Base-by-base conservation (phyloP, 345 rosid species). In the Hypericum androsaemum region DNA sequence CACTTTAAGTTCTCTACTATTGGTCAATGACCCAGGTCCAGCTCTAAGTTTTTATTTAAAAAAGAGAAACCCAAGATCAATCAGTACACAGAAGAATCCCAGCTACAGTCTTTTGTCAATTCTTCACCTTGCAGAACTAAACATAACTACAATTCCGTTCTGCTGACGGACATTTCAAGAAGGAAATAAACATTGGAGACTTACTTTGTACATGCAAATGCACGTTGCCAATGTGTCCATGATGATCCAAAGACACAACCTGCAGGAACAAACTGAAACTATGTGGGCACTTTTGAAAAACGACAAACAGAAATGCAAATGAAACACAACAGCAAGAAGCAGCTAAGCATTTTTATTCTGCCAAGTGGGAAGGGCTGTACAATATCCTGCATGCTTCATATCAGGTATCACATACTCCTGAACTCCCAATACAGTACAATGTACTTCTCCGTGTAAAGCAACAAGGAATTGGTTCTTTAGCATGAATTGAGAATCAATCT, bases 211-310 rank as follows among this genome's bases (percentile, higher is more conserved):
- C 57, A 60, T 9, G 81, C 84, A 48, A 76, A 84, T 28, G 79
- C 54, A 10, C 82, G 84, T 45, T 63, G 86, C 92, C 95, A 84
- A 66, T 83, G 79, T 47, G 67, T 47, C 89, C 83, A 81, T 10
- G 84, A 80, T 54, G 86, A 65, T 54, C 98, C 98, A 71, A 66
- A 75, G 41, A 79, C 84, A 47, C 81, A 71, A 57, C 83, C 82
- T 22, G 80, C 80, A 6, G 96, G 95, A 61, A 80, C 95, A 60
- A 72, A 53, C 96, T 89, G 70, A 50, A 52, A 22, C 4, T 1
- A 22, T 22, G 32, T 22, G 32, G 6, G 45, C 57, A 60, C 47
- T 22, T 10, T 51, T 54, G 47, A 53, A 50, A 12, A 52, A 37
- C 15, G 16, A 40, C 39, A 32, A 7, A 9, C 5, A 12, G 47